These are phyloP conservation scores for Populus hybrid DNA, from an alignment of 441 rosid species.

Conservation along the genomic window DNA sequence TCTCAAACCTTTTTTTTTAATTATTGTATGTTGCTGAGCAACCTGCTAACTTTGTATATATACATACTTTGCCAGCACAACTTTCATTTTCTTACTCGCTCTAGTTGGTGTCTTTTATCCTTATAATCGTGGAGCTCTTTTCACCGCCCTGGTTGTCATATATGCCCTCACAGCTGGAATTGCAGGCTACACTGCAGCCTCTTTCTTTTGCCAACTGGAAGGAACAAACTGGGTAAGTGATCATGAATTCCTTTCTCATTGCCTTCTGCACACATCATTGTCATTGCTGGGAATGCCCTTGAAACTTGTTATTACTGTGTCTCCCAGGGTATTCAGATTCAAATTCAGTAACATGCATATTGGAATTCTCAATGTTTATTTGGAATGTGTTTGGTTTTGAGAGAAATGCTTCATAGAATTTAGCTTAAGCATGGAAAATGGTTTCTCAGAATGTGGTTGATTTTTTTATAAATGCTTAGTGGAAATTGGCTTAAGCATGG, in stretches of 20 bases:
- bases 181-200: slow-evolving; percentile 68
- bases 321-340: background rate
- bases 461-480: background rate
- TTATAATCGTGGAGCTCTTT: slow-evolving; percentile 82
- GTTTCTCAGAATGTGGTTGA: background rate
- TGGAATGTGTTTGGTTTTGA: background rate
- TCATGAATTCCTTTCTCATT: background rate
- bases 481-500: background rate
- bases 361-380: background rate
- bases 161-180: slow-evolving; percentile 78
- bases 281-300: background rate
- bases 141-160: slow-evolving; percentile 74
- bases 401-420: background rate
- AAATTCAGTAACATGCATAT: background rate
- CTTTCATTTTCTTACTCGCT: slow-evolving; percentile 71
- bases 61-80: slow-evolving; percentile 38
- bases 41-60: background rate
- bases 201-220: slow-evolving; percentile 82
- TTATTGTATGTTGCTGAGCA: background rate
- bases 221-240: slow-evolving; percentile 67
- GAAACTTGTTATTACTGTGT: background rate
- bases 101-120: slow-evolving; percentile 84
- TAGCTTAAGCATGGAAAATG: background rate
- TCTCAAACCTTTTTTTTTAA: background rate
- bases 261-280: background rate